A percentile compares a stretch with the other conserved stretches of the same genome.
phyloP scores from a whole-genome alignment of 108 stramenopile species.

The Discostella stelligeroides region DNA sequence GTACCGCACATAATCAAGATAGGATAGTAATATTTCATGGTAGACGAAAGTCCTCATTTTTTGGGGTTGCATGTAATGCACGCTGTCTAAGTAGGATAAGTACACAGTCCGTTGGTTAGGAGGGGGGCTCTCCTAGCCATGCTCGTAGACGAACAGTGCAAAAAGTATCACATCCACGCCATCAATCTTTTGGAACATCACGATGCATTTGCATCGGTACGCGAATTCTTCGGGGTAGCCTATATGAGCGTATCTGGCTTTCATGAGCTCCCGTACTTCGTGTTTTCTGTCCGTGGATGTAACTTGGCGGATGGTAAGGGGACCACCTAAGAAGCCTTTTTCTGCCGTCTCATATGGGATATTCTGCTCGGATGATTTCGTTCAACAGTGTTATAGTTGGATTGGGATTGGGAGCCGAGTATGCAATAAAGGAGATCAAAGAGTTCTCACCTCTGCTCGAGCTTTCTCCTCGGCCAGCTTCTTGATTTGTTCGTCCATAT shows the following conservation, averaged over 20 bases:
- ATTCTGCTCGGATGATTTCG: constrained; percentile 41
- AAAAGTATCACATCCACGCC: constrained; percentile 94
- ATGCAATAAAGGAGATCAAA: neutral
- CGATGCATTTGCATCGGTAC: constrained; percentile 90
- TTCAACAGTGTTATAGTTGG: constrained; percentile 1
- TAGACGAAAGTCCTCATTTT: constrained; percentile 92
- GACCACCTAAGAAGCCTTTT: constrained; percentile 59
- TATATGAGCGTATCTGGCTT: constrained; percentile 84
- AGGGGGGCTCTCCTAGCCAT: constrained; percentile 83
- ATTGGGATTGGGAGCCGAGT: neutral
- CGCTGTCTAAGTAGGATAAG: constrained; percentile 94
- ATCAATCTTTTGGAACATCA: constrained; percentile 91
- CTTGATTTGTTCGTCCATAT: constrained; percentile 55
- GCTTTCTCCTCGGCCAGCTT: constrained; percentile 72
- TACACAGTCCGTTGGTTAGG: constrained; percentile 90
- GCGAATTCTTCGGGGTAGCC: constrained; percentile 92
- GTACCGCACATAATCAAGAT: constrained; percentile 89
- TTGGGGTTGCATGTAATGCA: constrained; percentile 92
- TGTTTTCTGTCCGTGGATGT: constrained; percentile 85
- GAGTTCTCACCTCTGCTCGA: constrained; percentile 67
- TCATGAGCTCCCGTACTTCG: constrained; percentile 87
- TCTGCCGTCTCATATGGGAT: constrained; percentile 70
- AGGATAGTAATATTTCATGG: constrained; percentile 95
- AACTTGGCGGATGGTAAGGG: constrained; percentile 86
- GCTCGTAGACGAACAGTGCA: constrained; percentile 92